Base-by-base conservation (phyloP, 1,284 basidiomycete genomes). In the Puccinia triticina region DNA sequence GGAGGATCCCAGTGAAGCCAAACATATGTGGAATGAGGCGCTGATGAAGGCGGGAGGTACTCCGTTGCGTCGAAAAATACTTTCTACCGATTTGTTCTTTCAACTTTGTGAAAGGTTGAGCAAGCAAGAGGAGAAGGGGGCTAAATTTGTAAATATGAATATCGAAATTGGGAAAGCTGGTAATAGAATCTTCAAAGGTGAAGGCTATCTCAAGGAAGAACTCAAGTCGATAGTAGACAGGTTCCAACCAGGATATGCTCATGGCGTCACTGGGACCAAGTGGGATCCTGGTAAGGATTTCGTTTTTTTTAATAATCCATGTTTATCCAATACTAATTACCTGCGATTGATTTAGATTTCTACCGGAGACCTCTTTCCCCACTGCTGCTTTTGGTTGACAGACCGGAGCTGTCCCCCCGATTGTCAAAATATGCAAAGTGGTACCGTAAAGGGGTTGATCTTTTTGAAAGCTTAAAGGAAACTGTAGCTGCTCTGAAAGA, bases 351-450 rank as follows among this genome's bases (percentile, higher is more conserved):
- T 66, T 5, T 11, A 66, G 61, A n/a, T 40, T 66, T 40, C 32
- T 66, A 66, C 23, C 61, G 34, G 18, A 34, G 34, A 66, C 61
- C 61, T 7, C 61, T 66, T 66, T 66, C 61, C n/a, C 61, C 61
- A 2, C 61, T 66, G 18, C n/a, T 66, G 34, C 18, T 66, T 4
- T 40, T 66, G 61, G 23, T 23, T 1, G 34, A 66, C 23, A 66
- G 26, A 40, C 61, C 61, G 16, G 34, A 66, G 21, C 21, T 66
- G 34, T 66, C 61, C 16, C 7, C n/a, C n/a, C 1, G 21, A 1
- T 16, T 66, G 34, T 7, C 61, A 23, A 16, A 37, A 21, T 40
- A 40, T 11, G 34, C 61, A 12, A 2, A 18, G 11, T 2, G 1
- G 32, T 66, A 66, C 61, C 18, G n/a, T 40, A 34, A 66, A 2